These are phyloP conservation scores for Monilinia aucupariae DNA, from an alignment of 2,329 filamentous ascomycete genomes.

Conservation along the genomic window DNA sequence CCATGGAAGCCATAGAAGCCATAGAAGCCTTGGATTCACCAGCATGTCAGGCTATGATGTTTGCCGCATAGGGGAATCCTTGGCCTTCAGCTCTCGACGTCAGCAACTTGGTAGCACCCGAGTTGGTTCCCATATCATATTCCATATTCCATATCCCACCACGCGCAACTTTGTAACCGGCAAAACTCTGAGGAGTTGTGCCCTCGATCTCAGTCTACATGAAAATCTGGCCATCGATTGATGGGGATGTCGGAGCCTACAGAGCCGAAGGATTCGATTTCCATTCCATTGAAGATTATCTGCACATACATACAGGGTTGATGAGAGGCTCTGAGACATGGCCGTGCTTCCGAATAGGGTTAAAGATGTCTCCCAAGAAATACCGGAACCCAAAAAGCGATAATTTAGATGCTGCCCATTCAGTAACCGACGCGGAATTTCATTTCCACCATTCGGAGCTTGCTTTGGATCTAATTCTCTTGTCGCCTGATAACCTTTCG, in stretches of 20 bases:
- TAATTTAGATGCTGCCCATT: not conserved
- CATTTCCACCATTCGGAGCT: not conserved
- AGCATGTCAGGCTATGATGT: not conserved
- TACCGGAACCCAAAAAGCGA: too few species aligned
- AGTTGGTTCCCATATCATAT: not conserved
- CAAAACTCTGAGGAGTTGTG: not conserved
- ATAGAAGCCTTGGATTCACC: not conserved
- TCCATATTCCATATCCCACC: not conserved
- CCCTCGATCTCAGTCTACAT: not conserved
- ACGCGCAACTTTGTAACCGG: not conserved
- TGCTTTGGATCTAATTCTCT: not conserved
- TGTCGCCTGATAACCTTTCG: not conserved
- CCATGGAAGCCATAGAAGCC: not conserved
- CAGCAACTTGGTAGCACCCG: not conserved
- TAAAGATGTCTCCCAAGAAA: not conserved
- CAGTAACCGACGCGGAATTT: not conserved
- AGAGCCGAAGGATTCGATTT: not conserved
- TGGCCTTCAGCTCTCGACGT: not conserved
- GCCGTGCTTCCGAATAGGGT: not conserved
- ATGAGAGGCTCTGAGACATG: not conserved
- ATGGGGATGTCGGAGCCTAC: not conserved
- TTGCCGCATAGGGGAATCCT: not conserved
- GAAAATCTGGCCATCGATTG: not conserved
- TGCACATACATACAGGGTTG: constrained; percentile 1
- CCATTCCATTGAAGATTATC: not conserved